These are phyloP conservation scores for Elongisporangium senticosum DNA, from an alignment of 352 stramenopile genomes.

Conservation along the genomic window DNA sequence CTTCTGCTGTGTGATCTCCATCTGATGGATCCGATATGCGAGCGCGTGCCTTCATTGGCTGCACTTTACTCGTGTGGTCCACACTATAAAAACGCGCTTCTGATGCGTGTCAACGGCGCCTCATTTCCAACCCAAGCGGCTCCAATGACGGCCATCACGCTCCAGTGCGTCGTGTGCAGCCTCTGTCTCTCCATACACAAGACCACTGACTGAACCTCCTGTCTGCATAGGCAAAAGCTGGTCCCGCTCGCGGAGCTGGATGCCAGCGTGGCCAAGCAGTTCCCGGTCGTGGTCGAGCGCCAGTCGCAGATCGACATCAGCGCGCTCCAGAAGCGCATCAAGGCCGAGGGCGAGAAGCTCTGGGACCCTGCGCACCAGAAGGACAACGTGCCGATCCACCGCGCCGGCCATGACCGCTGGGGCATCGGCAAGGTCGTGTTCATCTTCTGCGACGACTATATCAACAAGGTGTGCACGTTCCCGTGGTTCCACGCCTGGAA, in stretches of 20 bases:
- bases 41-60: not conserved
- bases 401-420: conserved; percentile 96
- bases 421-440: conserved; percentile 98
- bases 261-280: conserved; percentile 23
- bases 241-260: conserved; percentile 59
- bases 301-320: conserved; percentile 64
- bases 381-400: conserved; percentile 89
- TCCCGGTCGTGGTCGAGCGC: conserved; percentile 49
- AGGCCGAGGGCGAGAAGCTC: conserved; percentile 30
- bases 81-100: not conserved
- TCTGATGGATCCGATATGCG: not conserved
- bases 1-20: not conserved
- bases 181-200: not conserved
- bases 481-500: conserved; percentile 91
- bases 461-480: conserved; percentile 93
- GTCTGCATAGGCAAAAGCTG: conserved; percentile 52
- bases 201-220: not conserved
- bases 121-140: conserved; percentile 16
- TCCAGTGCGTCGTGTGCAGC: conserved; percentile 22
- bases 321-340: conserved; percentile 52
- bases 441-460: conserved; percentile 98
- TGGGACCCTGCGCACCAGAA: conserved; percentile 69
- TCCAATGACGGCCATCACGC: conserved; percentile 23
- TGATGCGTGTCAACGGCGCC: not conserved
- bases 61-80: not conserved